These are phyloP conservation scores for Cercospora zeae-maydis DNA, from an alignment of 2,329 filamentous ascomycete species.

Conservation along the genomic window DNA sequence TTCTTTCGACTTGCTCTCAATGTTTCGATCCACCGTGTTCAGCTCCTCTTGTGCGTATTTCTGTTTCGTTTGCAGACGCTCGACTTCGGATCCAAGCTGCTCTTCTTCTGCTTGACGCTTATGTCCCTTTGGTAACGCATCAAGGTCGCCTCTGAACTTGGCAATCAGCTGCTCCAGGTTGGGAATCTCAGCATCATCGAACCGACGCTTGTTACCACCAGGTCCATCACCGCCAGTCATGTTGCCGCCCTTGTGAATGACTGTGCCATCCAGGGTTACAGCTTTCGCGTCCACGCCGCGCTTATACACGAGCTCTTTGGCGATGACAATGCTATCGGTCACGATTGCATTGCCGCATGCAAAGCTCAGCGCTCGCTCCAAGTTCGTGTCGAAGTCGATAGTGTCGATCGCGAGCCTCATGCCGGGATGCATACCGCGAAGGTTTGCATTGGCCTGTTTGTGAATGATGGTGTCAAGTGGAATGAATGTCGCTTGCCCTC, in stretches of 20 bases:
- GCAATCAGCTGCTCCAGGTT: constrained; percentile 73
- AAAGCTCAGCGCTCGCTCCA: constrained; percentile 90
- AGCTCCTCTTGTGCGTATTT: constrained; percentile 70
- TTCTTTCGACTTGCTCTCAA: constrained; percentile 79
- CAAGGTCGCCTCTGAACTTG: constrained; percentile 72
- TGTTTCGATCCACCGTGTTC: constrained; percentile 73
- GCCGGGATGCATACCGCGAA: constrained; percentile 83
- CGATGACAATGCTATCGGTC: constrained; percentile 80
- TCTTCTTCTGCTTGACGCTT: constrained; percentile 76
- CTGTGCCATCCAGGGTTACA: constrained; percentile 88
- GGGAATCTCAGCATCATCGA: constrained; percentile 86
- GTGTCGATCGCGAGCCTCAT: constrained; percentile 89
- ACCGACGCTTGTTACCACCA: constrained; percentile 66
- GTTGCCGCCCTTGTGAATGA: constrained; percentile 92
- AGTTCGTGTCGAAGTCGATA: constrained; percentile 83
- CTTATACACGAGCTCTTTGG: constrained; percentile 85
- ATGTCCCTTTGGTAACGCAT: constrained; percentile 73
- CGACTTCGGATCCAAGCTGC: constrained; percentile 71
- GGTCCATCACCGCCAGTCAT: constrained; percentile 93
- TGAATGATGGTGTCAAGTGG: constrained; percentile 97
- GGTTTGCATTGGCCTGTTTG: constrained; percentile 79
- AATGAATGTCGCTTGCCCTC: constrained; percentile 87
- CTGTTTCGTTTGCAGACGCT: constrained; percentile 73
- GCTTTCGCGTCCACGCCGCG: constrained; percentile 85
- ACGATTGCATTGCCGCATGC: constrained; percentile 94